These are phyloP conservation scores for Trichoderma lentiforme DNA, from an alignment of 2,329 filamentous ascomycete species.

Conservation along the genomic window DNA sequence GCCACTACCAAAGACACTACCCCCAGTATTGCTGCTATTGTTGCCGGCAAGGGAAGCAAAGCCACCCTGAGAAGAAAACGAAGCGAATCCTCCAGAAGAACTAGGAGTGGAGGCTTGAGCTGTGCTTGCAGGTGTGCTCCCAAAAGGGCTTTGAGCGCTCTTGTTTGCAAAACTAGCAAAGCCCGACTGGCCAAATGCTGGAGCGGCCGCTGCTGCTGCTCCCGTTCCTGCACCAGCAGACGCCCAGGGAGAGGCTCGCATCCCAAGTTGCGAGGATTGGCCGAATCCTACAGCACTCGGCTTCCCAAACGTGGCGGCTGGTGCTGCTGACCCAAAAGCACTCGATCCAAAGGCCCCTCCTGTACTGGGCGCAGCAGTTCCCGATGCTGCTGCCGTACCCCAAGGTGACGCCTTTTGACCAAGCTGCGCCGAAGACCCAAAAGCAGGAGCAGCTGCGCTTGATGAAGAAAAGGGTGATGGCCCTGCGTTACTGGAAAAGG, in stretches of 20 bases:
- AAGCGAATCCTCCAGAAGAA: constrained; percentile 49
- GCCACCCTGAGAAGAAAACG: constrained; percentile 52
- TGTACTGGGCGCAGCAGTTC: constrained; percentile 30
- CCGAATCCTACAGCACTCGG: constrained; percentile 51
- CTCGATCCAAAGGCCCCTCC: constrained; percentile 44
- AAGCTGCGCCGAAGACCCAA: constrained; percentile 47
- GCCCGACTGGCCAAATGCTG: constrained; percentile 55
- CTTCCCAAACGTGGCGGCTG: constrained; percentile 48
- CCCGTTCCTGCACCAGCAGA: constrained; percentile 24
- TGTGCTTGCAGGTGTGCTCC: constrained; percentile 27
- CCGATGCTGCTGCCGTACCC: constrained; percentile 35
- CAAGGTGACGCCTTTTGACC: constrained; percentile 53
- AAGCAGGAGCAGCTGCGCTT: constrained; percentile 39
- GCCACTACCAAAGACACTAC: constrained; percentile 37
- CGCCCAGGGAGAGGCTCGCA: constrained; percentile 54
- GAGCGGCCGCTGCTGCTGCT: constrained; percentile 18
- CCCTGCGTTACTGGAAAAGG: constrained; percentile 28
- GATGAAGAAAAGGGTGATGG: constrained; percentile 43
- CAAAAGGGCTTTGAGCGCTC: constrained; percentile 38
- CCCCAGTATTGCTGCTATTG: constrained; percentile 33
- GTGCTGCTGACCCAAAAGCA: constrained; percentile 40
- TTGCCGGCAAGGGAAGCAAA: constrained; percentile 49
- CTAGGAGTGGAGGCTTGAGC: constrained; percentile 31
- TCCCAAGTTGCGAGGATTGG: constrained; percentile 46
- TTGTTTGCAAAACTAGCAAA: constrained; percentile 43